Evolutionary conservation across 2,329 filamentous ascomycete genomes (phyloP), one percentile per base, ranked within the genome.

Genomic region (Proliferodiscus dingleyae): DNA sequence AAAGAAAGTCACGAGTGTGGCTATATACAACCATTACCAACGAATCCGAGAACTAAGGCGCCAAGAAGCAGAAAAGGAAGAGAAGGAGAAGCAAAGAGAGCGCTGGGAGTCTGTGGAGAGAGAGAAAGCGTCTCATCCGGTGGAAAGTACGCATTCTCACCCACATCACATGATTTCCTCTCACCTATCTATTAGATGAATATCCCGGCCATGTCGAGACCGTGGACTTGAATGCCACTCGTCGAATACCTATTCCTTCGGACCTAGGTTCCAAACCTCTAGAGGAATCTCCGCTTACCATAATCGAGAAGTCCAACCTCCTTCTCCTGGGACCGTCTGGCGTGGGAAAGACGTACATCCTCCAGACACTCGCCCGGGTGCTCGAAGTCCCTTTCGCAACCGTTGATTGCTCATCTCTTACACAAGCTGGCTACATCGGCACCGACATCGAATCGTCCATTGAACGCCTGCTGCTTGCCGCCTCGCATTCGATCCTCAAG

Each of bases 381-480:
- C 78, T 98, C n/a, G 91, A 93, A 50, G 89, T 97, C 0, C 93
- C 93, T 0, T 95, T 96, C 61, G 89, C 87, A 51, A 95, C 95
- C 67, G 91, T 88, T 50, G 91, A 97, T 66, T 97, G 91, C 66
- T 96, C 93, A 41, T 87, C 90, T 5, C 89, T 97, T 53, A 97
- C 91, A 0, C 91, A 96, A 68, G 91, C 91, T 4, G 91, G 93
- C 21, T 98, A 98, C 60, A 96, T 98, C 56, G 93, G 93, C 23
- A 91, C 97, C 62, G 93, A 98, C 63, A 91, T 91, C n/a, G 93
- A 98, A 63, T 84, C 88, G 1, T 96, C 91, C 58, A 89, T 98
- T 32, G 89, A 96, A 61, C 78, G 93, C 36, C 74, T 98, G 21
- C 74, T 98, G 8, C 87, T 94, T 45, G 89, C 94, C 48, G 83